Base-by-base conservation (phyloP, 1,284 basidiomycete genomes). In the Irpex lacteus region DNA sequence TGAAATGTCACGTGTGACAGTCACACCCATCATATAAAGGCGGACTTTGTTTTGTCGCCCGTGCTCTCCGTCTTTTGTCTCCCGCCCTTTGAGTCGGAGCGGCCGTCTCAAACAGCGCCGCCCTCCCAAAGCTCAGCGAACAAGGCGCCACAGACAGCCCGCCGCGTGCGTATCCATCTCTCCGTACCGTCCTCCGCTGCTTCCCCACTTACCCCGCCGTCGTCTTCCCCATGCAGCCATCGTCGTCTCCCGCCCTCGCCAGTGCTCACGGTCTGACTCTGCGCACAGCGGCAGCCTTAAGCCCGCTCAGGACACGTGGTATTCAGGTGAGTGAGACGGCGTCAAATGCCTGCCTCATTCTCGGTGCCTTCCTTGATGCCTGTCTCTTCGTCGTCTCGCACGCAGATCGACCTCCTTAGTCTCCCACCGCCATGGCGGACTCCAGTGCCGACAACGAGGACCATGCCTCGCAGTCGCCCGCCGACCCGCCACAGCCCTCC, bases 401-500 rank as follows among this genome's bases (percentile, higher is more conserved):
- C 63, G 59, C 63, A 53, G 62, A 56, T 15, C 34, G 58, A 62
- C 54, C 64, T 60, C 66, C 67, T 64, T 65, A 49, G 63, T 61
- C 37, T 53, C 66, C 61, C 65, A 65, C 62, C 65, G 64, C 67
- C 64, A 76, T 71, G 73, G 71, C 70, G 63, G 76, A 75, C 71
- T 69, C 49, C 50, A 59, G 47, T 68, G 73, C 75, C 67, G 78
- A 81, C 70, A 73, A 73, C 70, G 80, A 81, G 66, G 73, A 78
- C 70, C 74, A 72, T 56, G 70, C 73, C 66, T 70, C 72, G 53
- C 73, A 75, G 52, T 65, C 72, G 26, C 65, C 79, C 66, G 71
- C 78, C 60, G 79, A 81, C 73, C 67, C 75, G 36, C 74, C 81
- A 62, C 81, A 83, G 66, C 79, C 83, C 53, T 76, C 79, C 70